Percentiles rank a stretch among this genome's conserved stretches.
These are phyloP conservation scores for Hymenoscyphus albidus DNA, from an alignment of 2,329 filamentous ascomycete genomes.

Conservation along the genomic window DNA sequence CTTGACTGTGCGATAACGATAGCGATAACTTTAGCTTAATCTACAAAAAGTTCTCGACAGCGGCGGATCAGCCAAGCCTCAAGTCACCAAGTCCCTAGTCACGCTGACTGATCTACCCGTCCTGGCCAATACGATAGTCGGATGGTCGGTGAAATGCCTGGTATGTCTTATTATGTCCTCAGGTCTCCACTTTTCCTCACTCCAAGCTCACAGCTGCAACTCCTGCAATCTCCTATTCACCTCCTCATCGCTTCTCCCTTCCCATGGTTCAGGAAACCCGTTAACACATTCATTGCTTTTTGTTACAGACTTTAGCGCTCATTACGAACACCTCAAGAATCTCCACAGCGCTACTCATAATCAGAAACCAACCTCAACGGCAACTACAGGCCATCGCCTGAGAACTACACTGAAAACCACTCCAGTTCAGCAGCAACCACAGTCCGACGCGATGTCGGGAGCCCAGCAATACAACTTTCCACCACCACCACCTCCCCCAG, in stretches of 20 bases:
- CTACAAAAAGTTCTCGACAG: not conserved
- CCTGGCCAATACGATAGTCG: not conserved
- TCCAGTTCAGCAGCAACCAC: not conserved
- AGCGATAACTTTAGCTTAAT: not conserved
- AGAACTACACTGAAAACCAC: not conserved
- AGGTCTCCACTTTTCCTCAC: not conserved
- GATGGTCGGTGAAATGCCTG: not conserved
- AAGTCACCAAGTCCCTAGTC: not conserved
- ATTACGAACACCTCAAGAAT: slow-evolving; percentile 5
- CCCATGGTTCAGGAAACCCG: slow-evolving; percentile 15
- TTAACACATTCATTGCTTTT: slow-evolving; percentile 19
- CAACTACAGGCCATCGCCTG: not conserved
- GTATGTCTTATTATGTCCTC: not conserved
- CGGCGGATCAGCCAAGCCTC: not conserved
- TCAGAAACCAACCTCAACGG: not conserved
- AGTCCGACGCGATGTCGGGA: slow-evolving; percentile 28
- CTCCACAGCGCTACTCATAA: not conserved
- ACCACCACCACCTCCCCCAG: slow-evolving; percentile 35
- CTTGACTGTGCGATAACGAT: not conserved
- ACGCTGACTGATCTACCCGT: not conserved
- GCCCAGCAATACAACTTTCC: slow-evolving; percentile 35
- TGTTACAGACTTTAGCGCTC: slow-evolving; percentile 8
- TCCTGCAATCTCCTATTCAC: not conserved
- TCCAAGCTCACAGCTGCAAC: not conserved
- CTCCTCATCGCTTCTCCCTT: slow-evolving; percentile 6